Evolutionary conservation across 306 rosid genomes (phyloP).

Genomic region (Hylodesmum podocarpum): DNA sequence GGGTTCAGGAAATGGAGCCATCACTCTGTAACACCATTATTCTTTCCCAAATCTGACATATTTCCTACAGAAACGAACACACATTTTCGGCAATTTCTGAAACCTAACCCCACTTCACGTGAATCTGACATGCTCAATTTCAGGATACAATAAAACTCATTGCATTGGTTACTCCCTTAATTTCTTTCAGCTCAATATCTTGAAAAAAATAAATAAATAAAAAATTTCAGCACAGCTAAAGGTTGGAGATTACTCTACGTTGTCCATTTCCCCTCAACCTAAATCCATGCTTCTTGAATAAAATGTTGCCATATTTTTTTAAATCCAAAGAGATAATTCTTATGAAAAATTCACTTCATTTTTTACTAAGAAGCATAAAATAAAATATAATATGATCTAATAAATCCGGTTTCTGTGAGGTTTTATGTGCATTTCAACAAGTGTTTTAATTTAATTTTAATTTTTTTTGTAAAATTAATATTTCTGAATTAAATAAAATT

Average conservation of each 20-base stretch:
- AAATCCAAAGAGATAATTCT: neutral
- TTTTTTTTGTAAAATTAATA: too few relatives aligned
- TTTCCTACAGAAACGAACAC: constrained; percentile 29
- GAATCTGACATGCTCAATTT: constrained; percentile 46
- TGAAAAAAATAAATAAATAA: too few relatives aligned
- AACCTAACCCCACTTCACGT: constrained; percentile 51
- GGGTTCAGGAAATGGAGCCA: constrained; percentile 37
- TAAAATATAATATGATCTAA: neutral
- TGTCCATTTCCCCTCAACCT: neutral
- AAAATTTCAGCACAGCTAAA: neutral
- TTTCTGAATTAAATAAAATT: too few relatives aligned
- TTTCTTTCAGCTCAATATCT: neutral
- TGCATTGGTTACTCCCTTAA: neutral
- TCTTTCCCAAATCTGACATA: constrained; percentile 43
- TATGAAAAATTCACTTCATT: neutral
- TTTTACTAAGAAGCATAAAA: neutral
- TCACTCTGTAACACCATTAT: constrained; percentile 26
- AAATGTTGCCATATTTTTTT: neutral
- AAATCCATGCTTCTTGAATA: neutral
- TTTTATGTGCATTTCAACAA: too few relatives aligned
- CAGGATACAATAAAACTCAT: constrained; percentile 23
- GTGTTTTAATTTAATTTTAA: too few relatives aligned
- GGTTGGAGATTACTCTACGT: neutral
- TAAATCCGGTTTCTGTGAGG: neutral
- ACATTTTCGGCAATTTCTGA: constrained; percentile 35